phyloP scores from a whole-genome alignment of 371 early-diverging fungal species.

The Synchytrium microbalum region DNA sequence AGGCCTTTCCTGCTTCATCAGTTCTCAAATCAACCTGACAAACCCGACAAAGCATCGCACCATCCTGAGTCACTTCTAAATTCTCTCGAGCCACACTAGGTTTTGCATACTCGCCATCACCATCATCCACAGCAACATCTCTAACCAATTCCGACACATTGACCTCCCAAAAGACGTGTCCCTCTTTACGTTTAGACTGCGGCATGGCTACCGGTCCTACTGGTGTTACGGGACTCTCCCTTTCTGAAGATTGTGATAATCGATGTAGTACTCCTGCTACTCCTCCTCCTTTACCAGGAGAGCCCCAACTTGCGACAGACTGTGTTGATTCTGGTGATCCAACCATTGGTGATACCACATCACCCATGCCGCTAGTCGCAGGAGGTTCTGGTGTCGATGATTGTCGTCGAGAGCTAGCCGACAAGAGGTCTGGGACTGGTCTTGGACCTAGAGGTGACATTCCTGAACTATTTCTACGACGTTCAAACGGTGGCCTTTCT shows the following conservation, averaged over 20 bases:
- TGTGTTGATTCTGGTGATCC: neutral
- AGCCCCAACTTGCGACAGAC: neutral
- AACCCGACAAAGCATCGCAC: slow-evolving; percentile 12
- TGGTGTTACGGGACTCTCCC: neutral
- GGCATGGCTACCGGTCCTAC: neutral
- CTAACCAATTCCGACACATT: slow-evolving; percentile 19
- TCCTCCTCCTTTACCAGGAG: neutral
- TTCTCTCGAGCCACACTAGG: neutral
- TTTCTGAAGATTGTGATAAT: neutral
- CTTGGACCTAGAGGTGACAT: too few species aligned
- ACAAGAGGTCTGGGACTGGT: neutral
- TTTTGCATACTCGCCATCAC: slow-evolving; percentile 7
- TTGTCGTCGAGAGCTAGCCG: too few species aligned
- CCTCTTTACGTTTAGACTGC: slow-evolving; percentile 11
- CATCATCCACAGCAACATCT: slow-evolving; percentile 5
- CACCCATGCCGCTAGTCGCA: neutral
- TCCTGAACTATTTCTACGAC: neutral
- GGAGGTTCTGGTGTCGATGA: neutral
- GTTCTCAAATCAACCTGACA: slow-evolving; percentile 19
- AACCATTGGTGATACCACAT: neutral
- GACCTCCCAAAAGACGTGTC: slow-evolving; percentile 13
- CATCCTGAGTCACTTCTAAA: slow-evolving; percentile 1
- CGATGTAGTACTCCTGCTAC: neutral
- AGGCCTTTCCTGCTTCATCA: slow-evolving; percentile 6
- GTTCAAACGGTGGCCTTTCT: neutral